phyloP scores from a whole-genome alignment of 2,329 filamentous ascomycete genomes.

The Bipolaris bicolor region DNA sequence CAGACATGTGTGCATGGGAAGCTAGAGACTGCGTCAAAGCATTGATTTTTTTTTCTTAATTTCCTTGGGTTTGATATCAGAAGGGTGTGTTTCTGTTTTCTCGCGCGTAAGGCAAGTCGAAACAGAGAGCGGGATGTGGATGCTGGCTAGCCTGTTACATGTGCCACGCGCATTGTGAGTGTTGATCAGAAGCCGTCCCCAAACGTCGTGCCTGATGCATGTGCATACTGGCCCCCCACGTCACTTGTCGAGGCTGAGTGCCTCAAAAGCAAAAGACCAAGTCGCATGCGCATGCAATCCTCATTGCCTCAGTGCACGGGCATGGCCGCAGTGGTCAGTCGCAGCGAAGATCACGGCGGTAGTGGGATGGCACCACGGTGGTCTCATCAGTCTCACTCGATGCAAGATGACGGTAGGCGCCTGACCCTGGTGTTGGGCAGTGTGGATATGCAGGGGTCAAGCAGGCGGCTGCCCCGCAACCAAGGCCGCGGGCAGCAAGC shows the following conservation, averaged over 20 bases:
- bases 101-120: not conserved
- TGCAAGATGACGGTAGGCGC: constrained; percentile 20
- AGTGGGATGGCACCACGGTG: constrained; percentile 8
- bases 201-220: not conserved
- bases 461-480: constrained; percentile 30
- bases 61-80: not conserved
- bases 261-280: not conserved
- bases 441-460: constrained; percentile 28
- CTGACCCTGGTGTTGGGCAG: constrained; percentile 20
- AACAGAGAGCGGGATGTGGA: not conserved
- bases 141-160: constrained; percentile 2
- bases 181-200: not conserved
- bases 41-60: not conserved
- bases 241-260: not conserved
- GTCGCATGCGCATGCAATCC: not conserved
- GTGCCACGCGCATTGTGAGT: not conserved
- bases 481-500: constrained; percentile 21
- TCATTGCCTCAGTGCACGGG: not conserved
- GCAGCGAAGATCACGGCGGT: not conserved
- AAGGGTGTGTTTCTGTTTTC: not conserved
- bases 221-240: not conserved
- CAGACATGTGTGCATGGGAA: no score
- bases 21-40: no score
- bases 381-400: constrained; percentile 31
- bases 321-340: not conserved